Percentiles rank a stretch among this genome's conserved stretches.
These are phyloP conservation scores for Mycena indigotica DNA, from an alignment of 768 basidiomycete genomes.

Conservation along the genomic window DNA sequence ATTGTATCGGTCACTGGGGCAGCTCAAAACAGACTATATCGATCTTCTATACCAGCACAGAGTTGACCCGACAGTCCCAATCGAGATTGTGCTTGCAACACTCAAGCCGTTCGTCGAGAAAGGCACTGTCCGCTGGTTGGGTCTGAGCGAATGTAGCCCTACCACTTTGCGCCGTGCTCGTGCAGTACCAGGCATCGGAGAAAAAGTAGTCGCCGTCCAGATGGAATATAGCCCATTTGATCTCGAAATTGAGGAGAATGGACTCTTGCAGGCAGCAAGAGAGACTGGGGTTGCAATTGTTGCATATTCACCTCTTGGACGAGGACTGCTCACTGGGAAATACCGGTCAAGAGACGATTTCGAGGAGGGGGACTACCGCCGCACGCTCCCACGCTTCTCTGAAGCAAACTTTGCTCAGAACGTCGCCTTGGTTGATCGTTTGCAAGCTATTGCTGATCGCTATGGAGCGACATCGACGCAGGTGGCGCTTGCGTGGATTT, in stretches of 20 bases:
- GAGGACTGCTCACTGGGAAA: constrained; percentile 39
- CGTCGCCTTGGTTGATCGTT: constrained; percentile 37
- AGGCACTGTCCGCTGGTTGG: constrained; percentile 36
- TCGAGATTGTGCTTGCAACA: constrained; percentile 36
- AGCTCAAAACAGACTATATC: constrained; percentile 26
- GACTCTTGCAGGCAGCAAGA: constrained; percentile 28
- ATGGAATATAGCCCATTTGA: constrained; percentile 35
- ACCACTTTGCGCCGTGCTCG: constrained; percentile 33
- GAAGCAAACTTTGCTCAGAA: constrained; percentile 50
- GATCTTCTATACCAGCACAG: constrained; percentile 36
- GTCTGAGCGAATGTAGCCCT: constrained; percentile 36
- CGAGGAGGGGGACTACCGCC: constrained; percentile 35
- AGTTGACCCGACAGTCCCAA: constrained; percentile 34
- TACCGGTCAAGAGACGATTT: constrained; percentile 40
- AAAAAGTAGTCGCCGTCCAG: constrained; percentile 32
- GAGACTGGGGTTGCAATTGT: constrained; percentile 36
- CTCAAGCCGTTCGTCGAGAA: constrained; percentile 35
- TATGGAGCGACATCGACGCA: constrained; percentile 37
- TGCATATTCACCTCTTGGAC: constrained; percentile 37
- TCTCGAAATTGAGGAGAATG: constrained; percentile 32
- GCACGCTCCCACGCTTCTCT: constrained; percentile 33
- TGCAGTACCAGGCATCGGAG: constrained; percentile 30
- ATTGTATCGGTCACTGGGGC: constrained; percentile 21
- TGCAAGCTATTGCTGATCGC: constrained; percentile 33
- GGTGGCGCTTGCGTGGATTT: constrained; percentile 28